Evolutionary conservation across 768 basidiomycete genomes (phyloP).

Genomic region (Podaxis sp.): DNA sequence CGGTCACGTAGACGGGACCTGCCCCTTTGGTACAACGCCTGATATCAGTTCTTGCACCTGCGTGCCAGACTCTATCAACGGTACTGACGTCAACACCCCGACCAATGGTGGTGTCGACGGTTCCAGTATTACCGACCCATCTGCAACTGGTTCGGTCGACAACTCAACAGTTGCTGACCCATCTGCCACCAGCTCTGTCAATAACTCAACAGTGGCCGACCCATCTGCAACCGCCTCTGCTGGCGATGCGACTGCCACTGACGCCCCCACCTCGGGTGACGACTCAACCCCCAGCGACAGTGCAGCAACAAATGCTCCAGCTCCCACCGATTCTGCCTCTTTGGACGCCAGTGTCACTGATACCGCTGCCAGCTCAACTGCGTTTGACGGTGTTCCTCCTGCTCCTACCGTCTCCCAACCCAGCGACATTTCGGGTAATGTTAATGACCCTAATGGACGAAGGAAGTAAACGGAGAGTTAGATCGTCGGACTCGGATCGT

Average conservation of each 20-base stretch:
- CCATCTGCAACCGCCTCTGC: not conserved
- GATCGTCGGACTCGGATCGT: not conserved
- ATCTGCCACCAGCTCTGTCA: slow-evolving; percentile 11
- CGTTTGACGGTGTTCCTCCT: slow-evolving; percentile 14
- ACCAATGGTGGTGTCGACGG: slow-evolving; percentile 7
- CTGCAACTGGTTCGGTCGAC: not conserved
- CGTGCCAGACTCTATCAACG: slow-evolving; percentile 20
- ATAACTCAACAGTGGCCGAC: slow-evolving; percentile 14
- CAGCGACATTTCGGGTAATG: slow-evolving; percentile 28
- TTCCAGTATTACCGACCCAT: slow-evolving; percentile 10
- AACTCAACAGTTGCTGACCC: not conserved
- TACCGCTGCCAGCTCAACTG: slow-evolving; percentile 16
- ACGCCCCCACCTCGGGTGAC: slow-evolving; percentile 2
- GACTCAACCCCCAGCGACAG: slow-evolving; percentile 19
- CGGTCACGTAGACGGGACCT: slow-evolving; percentile 37
- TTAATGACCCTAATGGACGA: slow-evolving; percentile 30
- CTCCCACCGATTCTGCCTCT: slow-evolving; percentile 13
- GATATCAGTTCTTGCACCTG: slow-evolving; percentile 43
- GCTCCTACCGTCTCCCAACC: slow-evolving; percentile 21
- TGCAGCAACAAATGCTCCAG: slow-evolving; percentile 10
- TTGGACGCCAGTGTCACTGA: not conserved
- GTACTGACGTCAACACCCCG: slow-evolving; percentile 12
- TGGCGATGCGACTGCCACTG: slow-evolving; percentile 10
- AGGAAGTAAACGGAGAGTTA: not conserved
- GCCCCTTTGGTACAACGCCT: slow-evolving; percentile 42